Conservation (phyloP, 495 filamentous ascomycete species). For the Cercophora scortea region DNA sequence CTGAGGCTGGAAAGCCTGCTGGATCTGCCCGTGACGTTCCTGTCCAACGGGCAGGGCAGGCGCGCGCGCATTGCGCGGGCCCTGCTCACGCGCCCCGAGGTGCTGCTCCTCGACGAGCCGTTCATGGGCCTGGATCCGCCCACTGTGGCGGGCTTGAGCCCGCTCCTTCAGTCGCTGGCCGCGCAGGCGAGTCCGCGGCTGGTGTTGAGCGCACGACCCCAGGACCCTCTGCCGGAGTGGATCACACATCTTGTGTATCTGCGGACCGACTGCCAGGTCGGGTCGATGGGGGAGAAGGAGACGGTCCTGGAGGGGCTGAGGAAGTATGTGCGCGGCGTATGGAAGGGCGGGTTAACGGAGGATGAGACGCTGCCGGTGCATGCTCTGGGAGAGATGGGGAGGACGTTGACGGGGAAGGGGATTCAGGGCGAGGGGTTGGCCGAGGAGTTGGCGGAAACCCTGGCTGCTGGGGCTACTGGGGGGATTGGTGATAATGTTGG, state of each 20-base stretch:
- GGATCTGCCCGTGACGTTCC: conserved; percentile 71
- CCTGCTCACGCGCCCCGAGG: conserved; percentile 66
- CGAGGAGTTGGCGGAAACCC: conserved; percentile 8
- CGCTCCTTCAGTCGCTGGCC: conserved; percentile 58
- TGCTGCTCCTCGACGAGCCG: conserved; percentile 85
- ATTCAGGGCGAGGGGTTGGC: conserved; percentile 27
- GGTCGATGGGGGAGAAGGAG: conserved; percentile 47
- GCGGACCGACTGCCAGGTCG: conserved; percentile 50
- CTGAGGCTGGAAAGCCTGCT: conserved; percentile 58
- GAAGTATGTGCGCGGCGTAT: conserved; percentile 31
- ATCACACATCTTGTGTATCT: conserved; percentile 73
- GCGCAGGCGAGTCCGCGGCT: conserved; percentile 58
- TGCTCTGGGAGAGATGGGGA: conserved; percentile 43
- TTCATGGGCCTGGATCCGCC: conserved; percentile 95
- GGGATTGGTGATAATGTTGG: conserved; percentile 5
- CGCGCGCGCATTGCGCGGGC: conserved; percentile 83
- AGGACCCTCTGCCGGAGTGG: conserved; percentile 84
- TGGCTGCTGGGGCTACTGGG: not conserved
- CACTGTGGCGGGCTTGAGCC: conserved; percentile 60
- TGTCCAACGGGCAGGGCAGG: conserved; percentile 89
- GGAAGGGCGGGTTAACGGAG: conserved; percentile 22
- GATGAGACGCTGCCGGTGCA: conserved; percentile 34
- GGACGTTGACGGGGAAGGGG: conserved; percentile 36
- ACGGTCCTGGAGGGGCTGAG: conserved; percentile 42
- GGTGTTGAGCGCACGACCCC: conserved; percentile 69